These are phyloP conservation scores for Pinus taeda DNA, from an alignment of 75 land plant species.

Conservation along the genomic window DNA sequence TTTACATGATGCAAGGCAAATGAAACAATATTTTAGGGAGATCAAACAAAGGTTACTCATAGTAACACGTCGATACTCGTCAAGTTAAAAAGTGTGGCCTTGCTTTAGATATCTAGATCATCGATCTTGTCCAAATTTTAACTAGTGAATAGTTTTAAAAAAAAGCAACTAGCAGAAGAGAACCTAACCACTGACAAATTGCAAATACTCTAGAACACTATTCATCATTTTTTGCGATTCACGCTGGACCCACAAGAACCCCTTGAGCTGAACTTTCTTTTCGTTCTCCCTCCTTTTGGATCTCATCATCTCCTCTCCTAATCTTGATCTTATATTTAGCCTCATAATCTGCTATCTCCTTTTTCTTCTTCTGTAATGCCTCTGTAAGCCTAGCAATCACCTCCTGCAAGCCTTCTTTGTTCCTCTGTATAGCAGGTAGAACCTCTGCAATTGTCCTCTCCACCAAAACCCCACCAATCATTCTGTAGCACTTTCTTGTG, in stretches of 20 bases:
- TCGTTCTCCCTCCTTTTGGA: slow-evolving; percentile 44
- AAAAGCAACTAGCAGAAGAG: too few species aligned
- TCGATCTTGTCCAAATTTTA: too few species aligned
- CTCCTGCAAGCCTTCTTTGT: slow-evolving; percentile 90
- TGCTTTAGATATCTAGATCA: too few species aligned
- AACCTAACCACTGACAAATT: too few species aligned
- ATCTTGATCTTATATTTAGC: slow-evolving; percentile 88
- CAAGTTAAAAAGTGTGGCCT: too few species aligned
- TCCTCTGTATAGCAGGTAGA: slow-evolving; percentile 88
- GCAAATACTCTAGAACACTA: too few species aligned
- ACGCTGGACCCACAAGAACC: slow-evolving; percentile 82
- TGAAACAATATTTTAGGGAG: too few species aligned
- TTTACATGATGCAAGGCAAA: too few species aligned
- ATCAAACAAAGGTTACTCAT: too few species aligned
- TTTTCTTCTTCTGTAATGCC: slow-evolving; percentile 83
- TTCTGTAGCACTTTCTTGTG: slow-evolving; percentile 76
- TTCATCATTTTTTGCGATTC: neutral
- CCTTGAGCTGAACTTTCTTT: slow-evolving; percentile 86
- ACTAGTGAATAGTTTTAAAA: too few species aligned
- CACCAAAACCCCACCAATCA: slow-evolving; percentile 97
- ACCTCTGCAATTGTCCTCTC: slow-evolving; percentile 95
- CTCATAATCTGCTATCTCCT: slow-evolving; percentile 85
- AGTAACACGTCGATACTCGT: too few species aligned
- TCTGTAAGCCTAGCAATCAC: slow-evolving; percentile 77
- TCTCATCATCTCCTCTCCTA: slow-evolving; percentile 51